A percentile compares a stretch with the other conserved stretches of the same genome.
phyloP scores from a whole-genome alignment of 2,329 filamentous ascomycete species.

The Lachnellula subtilissima region DNA sequence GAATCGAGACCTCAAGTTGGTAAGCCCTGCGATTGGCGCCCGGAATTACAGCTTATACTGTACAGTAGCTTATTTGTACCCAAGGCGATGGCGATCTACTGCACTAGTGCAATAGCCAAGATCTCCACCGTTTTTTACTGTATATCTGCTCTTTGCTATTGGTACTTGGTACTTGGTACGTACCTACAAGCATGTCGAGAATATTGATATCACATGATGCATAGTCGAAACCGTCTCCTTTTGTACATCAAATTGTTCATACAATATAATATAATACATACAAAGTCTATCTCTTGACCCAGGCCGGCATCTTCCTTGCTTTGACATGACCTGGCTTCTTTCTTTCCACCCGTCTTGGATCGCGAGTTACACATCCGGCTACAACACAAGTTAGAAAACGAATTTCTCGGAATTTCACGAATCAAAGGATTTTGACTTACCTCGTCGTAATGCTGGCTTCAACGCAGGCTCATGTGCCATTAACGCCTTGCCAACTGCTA shows the following conservation, averaged over 20 bases:
- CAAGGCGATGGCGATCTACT: too few species aligned
- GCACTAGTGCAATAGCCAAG: neutral
- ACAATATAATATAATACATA: constrained; percentile 30
- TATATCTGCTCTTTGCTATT: neutral
- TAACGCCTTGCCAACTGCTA: constrained; percentile 84
- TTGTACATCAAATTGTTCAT: constrained; percentile 10
- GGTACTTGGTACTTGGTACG: neutral
- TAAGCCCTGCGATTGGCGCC: too few species aligned
- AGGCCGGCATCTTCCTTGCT: constrained; percentile 95
- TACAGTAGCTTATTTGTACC: too few species aligned
- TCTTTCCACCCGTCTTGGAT: constrained; percentile 88
- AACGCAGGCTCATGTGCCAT: constrained; percentile 87
- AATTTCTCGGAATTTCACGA: neutral
- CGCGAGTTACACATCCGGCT: constrained; percentile 92
- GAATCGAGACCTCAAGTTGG: too few species aligned
- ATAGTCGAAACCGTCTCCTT: neutral
- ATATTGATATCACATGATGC: neutral
- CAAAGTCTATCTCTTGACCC: constrained; percentile 69
- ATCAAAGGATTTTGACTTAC: constrained; percentile 49
- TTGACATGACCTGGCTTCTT: constrained; percentile 97
- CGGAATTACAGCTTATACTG: too few species aligned
- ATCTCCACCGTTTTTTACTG: neutral
- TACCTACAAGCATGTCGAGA: neutral
- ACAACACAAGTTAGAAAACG: constrained; percentile 29
- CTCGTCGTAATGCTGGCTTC: constrained; percentile 81